phyloP scores from a whole-genome alignment of 1,284 basidiomycete species.

The Ganoderma sinense region DNA sequence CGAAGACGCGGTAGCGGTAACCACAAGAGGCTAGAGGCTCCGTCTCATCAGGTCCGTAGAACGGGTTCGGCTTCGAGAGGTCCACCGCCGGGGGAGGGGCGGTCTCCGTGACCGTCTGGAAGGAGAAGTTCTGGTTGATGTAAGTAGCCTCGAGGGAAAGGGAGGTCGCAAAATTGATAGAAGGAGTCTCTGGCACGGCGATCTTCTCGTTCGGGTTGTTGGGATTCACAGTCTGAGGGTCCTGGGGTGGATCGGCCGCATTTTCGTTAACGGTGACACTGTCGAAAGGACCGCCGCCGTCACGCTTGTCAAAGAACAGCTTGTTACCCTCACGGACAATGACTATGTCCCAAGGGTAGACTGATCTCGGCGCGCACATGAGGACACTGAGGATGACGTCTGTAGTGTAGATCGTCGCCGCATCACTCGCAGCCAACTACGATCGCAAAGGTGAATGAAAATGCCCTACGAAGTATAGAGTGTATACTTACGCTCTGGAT shows the following conservation, averaged over 20 bases:
- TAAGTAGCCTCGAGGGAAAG: slow-evolving; percentile 98
- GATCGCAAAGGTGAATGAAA: not conserved
- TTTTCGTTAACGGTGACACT: slow-evolving; percentile 99
- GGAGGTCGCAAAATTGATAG: slow-evolving; percentile 94
- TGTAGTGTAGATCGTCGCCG: slow-evolving; percentile 91
- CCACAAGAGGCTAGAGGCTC: slow-evolving; percentile 96
- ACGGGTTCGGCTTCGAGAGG: slow-evolving; percentile 90
- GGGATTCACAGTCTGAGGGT: slow-evolving; percentile 79
- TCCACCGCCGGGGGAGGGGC: slow-evolving; percentile 69
- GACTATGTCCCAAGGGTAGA: slow-evolving; percentile 99
- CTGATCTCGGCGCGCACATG: slow-evolving; percentile 95
- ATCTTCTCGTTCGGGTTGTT: slow-evolving; percentile 77
- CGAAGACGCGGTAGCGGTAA: slow-evolving; percentile 96
- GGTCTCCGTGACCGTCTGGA: slow-evolving; percentile 91
- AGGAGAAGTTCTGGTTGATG: slow-evolving; percentile 99
- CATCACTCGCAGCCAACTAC: slow-evolving; percentile 81
- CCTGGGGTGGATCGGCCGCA: slow-evolving; percentile 93
- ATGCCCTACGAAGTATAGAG: not conserved
- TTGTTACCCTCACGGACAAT: slow-evolving; percentile 93
- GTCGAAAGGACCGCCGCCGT: slow-evolving; percentile 97
- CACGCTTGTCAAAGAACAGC: slow-evolving; percentile 97
- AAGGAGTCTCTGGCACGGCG: slow-evolving; percentile 67
- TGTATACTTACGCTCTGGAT: slow-evolving; percentile 77
- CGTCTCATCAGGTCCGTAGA: slow-evolving; percentile 94
- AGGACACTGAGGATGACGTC: slow-evolving; percentile 96